Percentiles rank a stretch among this genome's conserved stretches.
Evolutionary conservation across 139 green algal species (phyloP).

Genomic region (Haematococcus sp.): DNA sequence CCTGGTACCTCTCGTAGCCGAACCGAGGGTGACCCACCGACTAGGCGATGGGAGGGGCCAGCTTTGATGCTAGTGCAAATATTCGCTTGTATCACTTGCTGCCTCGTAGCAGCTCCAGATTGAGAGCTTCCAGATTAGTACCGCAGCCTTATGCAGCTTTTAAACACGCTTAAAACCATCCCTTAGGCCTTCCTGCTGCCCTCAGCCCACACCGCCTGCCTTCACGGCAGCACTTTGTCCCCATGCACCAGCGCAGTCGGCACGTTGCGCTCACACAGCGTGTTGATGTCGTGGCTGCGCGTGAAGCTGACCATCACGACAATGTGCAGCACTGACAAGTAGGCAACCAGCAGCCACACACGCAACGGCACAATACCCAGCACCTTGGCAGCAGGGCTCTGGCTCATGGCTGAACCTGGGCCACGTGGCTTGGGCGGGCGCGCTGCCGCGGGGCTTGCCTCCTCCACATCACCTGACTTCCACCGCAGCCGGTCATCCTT

Average conservation of each 20-base stretch:
- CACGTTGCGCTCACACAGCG: background rate
- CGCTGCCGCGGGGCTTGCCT: background rate
- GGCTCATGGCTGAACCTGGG: no score
- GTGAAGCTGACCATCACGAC: conserved; percentile 25
- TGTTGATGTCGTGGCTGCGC: conserved; percentile 5
- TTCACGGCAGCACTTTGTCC: conserved; percentile 10
- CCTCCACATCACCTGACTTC: conserved; percentile 34
- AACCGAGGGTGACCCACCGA: no score
- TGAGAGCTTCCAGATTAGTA: no score
- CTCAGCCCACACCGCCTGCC: conserved; percentile 9
- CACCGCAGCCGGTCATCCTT: conserved; percentile 40
- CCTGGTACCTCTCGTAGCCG: no score
- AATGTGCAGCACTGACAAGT: conserved; percentile 24
- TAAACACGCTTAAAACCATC: no score
- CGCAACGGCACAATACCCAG: conserved; percentile 28
- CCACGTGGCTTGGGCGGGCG: background rate
- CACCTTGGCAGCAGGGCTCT: background rate
- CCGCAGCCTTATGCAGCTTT: no score
- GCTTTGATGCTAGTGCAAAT: no score
- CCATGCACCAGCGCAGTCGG: background rate
- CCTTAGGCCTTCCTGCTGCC: conserved; percentile 3
- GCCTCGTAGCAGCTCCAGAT: no score
- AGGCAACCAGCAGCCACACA: conserved; percentile 13
- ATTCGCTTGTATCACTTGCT: no score
- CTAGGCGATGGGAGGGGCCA: no score